These are phyloP conservation scores for Annulohypoxylon nitens DNA, from an alignment of 495 filamentous ascomycete species.

Conservation along the genomic window DNA sequence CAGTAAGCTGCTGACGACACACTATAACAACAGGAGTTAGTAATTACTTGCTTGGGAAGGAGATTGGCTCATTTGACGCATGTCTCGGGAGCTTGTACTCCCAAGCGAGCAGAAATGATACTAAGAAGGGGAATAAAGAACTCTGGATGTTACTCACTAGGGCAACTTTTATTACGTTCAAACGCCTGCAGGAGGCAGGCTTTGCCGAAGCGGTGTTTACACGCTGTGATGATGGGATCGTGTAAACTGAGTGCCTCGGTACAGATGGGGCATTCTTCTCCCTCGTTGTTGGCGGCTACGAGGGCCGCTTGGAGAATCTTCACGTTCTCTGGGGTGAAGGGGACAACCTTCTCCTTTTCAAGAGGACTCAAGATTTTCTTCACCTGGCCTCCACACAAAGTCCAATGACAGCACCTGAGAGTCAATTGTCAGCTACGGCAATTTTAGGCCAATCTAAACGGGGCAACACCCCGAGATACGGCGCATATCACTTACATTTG, in stretches of 20 bases:
- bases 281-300: conserved; percentile 81
- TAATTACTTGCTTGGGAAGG: no score
- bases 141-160: conserved; percentile 46
- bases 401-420: conserved; percentile 82
- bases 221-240: conserved; percentile 86
- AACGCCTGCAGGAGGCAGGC: conserved; percentile 84
- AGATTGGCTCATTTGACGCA: no score
- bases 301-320: conserved; percentile 81
- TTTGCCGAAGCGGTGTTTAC: conserved; percentile 84
- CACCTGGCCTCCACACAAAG: conserved; percentile 78
- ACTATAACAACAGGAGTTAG: conserved; percentile 54
- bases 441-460: neutral
- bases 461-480: neutral
- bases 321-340: conserved; percentile 79
- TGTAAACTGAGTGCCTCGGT: conserved; percentile 78
- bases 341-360: conserved; percentile 74
- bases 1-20: conserved; percentile 81
- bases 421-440: conserved; percentile 25
- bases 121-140: no score
- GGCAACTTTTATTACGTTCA: conserved; percentile 83
- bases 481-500: conserved; percentile 65
- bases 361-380: conserved; percentile 76
- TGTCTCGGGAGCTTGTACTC: no score
- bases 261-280: conserved; percentile 88
- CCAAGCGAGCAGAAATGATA: no score